Evolutionary conservation across 2,329 filamentous ascomycete species (phyloP).

Genomic region (Trichophyton rubrum): DNA sequence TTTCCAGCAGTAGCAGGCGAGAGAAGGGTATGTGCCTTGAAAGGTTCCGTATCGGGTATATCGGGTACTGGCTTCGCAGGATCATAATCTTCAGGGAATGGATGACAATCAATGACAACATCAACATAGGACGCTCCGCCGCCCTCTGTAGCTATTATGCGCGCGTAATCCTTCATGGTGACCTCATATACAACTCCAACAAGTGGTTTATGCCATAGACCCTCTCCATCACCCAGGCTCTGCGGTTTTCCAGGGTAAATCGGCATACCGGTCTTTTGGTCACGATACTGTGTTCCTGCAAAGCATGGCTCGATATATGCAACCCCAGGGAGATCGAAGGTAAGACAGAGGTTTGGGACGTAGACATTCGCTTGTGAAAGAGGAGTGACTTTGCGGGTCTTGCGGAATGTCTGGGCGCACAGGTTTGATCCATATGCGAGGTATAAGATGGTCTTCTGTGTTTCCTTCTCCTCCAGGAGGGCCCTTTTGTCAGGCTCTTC

Average conservation of each 20-base stretch:
- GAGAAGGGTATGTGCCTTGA: slow-evolving; percentile 76
- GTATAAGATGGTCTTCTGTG: slow-evolving; percentile 52
- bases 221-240: slow-evolving; percentile 11
- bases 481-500: slow-evolving; percentile 12
- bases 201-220: slow-evolving; percentile 65
- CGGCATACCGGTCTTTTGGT: slow-evolving; percentile 18
- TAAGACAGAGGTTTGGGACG: slow-evolving; percentile 63
- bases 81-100: slow-evolving; percentile 43
- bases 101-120: slow-evolving; percentile 64
- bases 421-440: slow-evolving; percentile 91
- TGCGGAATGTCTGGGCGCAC: slow-evolving; percentile 64
- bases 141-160: slow-evolving; percentile 82
- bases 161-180: slow-evolving; percentile 65
- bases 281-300: slow-evolving; percentile 59
- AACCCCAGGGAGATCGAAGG: slow-evolving; percentile 73
- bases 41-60: slow-evolving; percentile 49
- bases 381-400: slow-evolving; percentile 64
- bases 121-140: slow-evolving; percentile 77
- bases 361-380: slow-evolving; percentile 70
- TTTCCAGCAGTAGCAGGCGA: slow-evolving; percentile 39
- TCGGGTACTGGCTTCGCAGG: slow-evolving; percentile 49
- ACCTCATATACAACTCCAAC: slow-evolving; percentile 95
- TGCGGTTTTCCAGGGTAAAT: background rate
- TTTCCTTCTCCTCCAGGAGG: slow-evolving; percentile 4
- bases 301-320: slow-evolving; percentile 89